A percentile compares a stretch with the other conserved stretches of the same genome.
phyloP scores from a whole-genome alignment of 495 filamentous ascomycete genomes.

The Viridothelium virens region DNA sequence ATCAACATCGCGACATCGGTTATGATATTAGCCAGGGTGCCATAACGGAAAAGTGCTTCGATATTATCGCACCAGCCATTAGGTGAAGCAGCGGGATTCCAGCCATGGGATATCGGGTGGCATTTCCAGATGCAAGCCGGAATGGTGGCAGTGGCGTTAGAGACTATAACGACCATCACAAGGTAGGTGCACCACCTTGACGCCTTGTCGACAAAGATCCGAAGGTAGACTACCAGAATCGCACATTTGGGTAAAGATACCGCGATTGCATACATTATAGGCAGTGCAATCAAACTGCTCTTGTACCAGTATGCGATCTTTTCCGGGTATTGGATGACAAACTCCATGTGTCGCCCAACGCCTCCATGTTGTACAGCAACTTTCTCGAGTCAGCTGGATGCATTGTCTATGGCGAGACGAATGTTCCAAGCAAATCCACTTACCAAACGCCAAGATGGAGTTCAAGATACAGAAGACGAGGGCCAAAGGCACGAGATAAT shows the following conservation, averaged over 20 bases:
- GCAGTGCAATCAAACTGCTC: background rate
- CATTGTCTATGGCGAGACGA: background rate
- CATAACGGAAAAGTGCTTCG: background rate
- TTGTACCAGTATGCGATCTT: background rate
- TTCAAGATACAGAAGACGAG: background rate
- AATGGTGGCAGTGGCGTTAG: background rate
- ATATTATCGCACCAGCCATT: background rate
- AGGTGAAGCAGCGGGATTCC: background rate
- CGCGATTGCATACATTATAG: background rate
- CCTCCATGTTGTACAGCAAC: background rate
- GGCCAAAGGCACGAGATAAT: background rate
- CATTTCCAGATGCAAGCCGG: background rate
- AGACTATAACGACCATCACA: background rate
- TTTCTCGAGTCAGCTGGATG: background rate
- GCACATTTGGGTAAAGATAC: background rate
- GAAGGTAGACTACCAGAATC: background rate
- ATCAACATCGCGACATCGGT: background rate
- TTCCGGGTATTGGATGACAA: background rate
- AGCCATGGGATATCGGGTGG: background rate
- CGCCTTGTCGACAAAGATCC: background rate
- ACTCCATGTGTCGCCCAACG: background rate
- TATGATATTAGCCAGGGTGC: background rate
- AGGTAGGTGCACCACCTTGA: background rate
- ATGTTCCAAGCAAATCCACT: background rate
- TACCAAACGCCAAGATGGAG: background rate